Conservation (phyloP, 371 early-diverging fungal species). For the Mortierella sp. region DNA sequence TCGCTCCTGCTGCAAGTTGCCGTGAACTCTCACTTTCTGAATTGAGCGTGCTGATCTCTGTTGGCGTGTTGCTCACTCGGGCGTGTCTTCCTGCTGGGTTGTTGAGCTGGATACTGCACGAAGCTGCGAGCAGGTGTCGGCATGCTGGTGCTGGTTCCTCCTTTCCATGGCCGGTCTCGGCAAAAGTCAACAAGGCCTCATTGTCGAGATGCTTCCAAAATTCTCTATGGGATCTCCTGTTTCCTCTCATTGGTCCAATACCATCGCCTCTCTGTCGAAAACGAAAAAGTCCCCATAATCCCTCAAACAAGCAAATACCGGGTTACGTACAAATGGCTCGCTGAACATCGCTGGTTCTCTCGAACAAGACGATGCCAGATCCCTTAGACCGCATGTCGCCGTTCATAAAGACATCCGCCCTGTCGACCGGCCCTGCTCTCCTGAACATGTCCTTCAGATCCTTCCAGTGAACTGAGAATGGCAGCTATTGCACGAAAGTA, state of each 20-base stretch:
- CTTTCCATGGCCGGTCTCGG: neutral
- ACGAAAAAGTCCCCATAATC: neutral
- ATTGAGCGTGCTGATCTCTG: neutral
- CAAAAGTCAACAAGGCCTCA: neutral
- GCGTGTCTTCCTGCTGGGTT: neutral
- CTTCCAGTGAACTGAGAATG: slow-evolving; percentile 82
- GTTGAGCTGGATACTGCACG: neutral
- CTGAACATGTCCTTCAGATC: slow-evolving; percentile 84
- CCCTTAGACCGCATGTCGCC: slow-evolving; percentile 77
- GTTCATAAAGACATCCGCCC: slow-evolving; percentile 79
- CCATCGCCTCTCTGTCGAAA: slow-evolving; percentile 1
- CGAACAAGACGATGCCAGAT: slow-evolving; percentile 79
- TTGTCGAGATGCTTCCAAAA: neutral
- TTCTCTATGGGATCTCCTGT: neutral
- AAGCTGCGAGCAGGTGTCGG: neutral
- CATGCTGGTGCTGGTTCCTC: neutral
- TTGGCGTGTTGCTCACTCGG: neutral
- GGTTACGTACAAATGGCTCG: slow-evolving; percentile 76
- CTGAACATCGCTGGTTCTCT: slow-evolving; percentile 71
- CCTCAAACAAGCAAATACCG: slow-evolving; percentile 4
- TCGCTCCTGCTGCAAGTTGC: neutral
- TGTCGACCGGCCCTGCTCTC: slow-evolving; percentile 67
- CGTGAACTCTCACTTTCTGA: neutral
- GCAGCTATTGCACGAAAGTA: slow-evolving; percentile 63
- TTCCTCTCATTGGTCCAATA: neutral